Evolutionary conservation across 2,329 filamentous ascomycete genomes (phyloP).

Genomic region (Cladosporium sp.): DNA sequence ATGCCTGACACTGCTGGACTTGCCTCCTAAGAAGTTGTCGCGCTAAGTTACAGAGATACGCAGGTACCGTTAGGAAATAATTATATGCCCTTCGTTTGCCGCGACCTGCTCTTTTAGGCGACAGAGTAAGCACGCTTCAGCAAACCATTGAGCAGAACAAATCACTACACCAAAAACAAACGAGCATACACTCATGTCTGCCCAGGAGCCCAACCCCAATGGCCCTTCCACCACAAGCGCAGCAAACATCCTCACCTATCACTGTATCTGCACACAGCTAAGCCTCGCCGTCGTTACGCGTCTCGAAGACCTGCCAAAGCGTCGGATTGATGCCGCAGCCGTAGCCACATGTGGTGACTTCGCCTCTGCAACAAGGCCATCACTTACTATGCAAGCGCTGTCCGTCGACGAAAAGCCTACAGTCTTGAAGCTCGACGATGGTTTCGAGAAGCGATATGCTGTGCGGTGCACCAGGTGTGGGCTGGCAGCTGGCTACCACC

Average conservation of each 20-base stretch:
- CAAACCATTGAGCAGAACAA: neutral
- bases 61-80: too few species aligned
- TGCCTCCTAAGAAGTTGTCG: neutral
- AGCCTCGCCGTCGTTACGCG: conserved; percentile 57
- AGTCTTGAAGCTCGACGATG: conserved; percentile 43
- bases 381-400: conserved; percentile 19
- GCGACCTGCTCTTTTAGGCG: too few species aligned
- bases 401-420: conserved; percentile 13
- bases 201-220: conserved; percentile 7
- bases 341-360: conserved; percentile 36
- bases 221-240: neutral
- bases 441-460: conserved; percentile 63
- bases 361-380: conserved; percentile 17
- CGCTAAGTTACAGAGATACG: too few species aligned
- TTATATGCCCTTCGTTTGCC: neutral
- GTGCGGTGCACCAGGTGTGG: conserved; percentile 59
- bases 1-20: neutral
- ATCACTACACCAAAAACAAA: neutral
- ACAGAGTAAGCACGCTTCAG: neutral
- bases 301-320: conserved; percentile 50
- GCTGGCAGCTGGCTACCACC: conserved; percentile 58
- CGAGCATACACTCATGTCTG: neutral
- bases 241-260: conserved; percentile 42
- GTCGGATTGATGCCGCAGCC: conserved; percentile 50
- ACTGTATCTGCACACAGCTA: conserved; percentile 64